Percentiles rank a stretch among this genome's conserved stretches.
These are phyloP conservation scores for Elsinoe fawcettii DNA, from an alignment of 2,329 filamentous ascomycete species.

Conservation along the genomic window DNA sequence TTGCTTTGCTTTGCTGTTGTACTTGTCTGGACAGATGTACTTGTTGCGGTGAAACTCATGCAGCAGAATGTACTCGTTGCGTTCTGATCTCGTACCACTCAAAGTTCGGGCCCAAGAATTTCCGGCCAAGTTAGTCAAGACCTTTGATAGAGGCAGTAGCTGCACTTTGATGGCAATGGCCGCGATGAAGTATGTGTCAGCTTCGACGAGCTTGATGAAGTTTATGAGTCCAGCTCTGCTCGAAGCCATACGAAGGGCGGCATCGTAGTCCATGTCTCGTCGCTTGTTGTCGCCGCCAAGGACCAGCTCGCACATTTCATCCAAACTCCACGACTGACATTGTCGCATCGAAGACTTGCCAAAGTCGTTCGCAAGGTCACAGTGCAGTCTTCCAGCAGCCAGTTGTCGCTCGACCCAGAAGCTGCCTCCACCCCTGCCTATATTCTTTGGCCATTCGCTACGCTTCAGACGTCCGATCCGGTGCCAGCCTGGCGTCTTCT, in stretches of 20 bases:
- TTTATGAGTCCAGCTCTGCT: slow-evolving; percentile 83
- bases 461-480: slow-evolving; percentile 81
- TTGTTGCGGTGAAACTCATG: slow-evolving; percentile 96
- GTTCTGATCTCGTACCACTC: slow-evolving; percentile 90
- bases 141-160: slow-evolving; percentile 87
- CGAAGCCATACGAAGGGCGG: slow-evolving; percentile 69
- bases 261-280: slow-evolving; percentile 81
- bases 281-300: slow-evolving; percentile 64
- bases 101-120: slow-evolving; percentile 97
- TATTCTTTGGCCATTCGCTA: slow-evolving; percentile 75
- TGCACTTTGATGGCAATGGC: slow-evolving; percentile 83
- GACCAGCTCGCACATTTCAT: slow-evolving; percentile 93
- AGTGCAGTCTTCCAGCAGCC: slow-evolving; percentile 79
- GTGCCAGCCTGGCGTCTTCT: slow-evolving; percentile 91
- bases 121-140: slow-evolving; percentile 89
- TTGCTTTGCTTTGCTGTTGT: slow-evolving; percentile 66
- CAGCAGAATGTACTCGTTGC: slow-evolving; percentile 97
- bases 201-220: slow-evolving; percentile 87
- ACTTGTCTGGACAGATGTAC: slow-evolving; percentile 96
- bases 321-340: slow-evolving; percentile 95
- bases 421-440: slow-evolving; percentile 76
- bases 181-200: slow-evolving; percentile 92
- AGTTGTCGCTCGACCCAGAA: slow-evolving; percentile 91
- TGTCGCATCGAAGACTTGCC: slow-evolving; percentile 96
- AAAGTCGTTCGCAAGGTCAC: slow-evolving; percentile 90